These are phyloP conservation scores for Omphalotus guepiniiformis DNA, from an alignment of 768 basidiomycete species.

Conservation along the genomic window DNA sequence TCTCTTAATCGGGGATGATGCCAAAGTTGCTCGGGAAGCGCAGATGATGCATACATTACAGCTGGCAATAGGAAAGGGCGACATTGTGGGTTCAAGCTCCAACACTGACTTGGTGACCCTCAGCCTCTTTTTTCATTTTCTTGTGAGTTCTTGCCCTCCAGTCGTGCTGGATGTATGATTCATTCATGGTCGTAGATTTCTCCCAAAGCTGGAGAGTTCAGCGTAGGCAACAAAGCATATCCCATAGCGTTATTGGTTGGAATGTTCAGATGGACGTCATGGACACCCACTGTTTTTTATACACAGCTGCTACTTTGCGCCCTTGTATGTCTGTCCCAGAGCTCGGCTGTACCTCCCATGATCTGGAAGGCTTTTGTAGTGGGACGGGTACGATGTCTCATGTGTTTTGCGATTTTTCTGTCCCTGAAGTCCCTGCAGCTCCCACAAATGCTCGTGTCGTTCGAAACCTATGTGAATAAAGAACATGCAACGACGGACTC, in stretches of 20 bases:
- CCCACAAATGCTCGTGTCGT: slow-evolving; percentile 51
- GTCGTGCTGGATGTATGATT: not conserved
- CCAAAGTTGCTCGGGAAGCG: slow-evolving; percentile 63
- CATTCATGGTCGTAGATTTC: slow-evolving; percentile 40
- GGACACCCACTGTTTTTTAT: slow-evolving; percentile 61
- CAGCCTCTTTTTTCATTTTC: slow-evolving; percentile 53
- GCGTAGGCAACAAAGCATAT: slow-evolving; percentile 53
- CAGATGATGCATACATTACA: slow-evolving; percentile 68
- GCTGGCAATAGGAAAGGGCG: slow-evolving; percentile 51
- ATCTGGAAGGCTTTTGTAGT: slow-evolving; percentile 73
- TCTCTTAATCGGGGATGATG: slow-evolving; percentile 63
- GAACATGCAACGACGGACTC: slow-evolving; percentile 43
- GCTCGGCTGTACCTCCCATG: slow-evolving; percentile 26
- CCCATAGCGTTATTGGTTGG: slow-evolving; percentile 52
- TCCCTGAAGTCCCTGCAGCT: slow-evolving; percentile 42
- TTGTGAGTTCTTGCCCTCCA: slow-evolving; percentile 39
- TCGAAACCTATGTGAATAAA: slow-evolving; percentile 50
- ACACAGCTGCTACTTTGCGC: slow-evolving; percentile 65
- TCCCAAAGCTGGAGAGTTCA: slow-evolving; percentile 55
- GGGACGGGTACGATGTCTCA: slow-evolving; percentile 53
- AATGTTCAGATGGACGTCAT: slow-evolving; percentile 56
- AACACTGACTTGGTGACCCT: slow-evolving; percentile 65
- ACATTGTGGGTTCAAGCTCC: slow-evolving; percentile 46
- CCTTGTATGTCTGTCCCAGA: slow-evolving; percentile 58
- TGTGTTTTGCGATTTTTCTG: not conserved